A percentile compares a stretch with the other conserved stretches of the same genome.
Evolutionary conservation across 169 alveolate species (phyloP).

Genomic region (Plasmodium sp.): DNA sequence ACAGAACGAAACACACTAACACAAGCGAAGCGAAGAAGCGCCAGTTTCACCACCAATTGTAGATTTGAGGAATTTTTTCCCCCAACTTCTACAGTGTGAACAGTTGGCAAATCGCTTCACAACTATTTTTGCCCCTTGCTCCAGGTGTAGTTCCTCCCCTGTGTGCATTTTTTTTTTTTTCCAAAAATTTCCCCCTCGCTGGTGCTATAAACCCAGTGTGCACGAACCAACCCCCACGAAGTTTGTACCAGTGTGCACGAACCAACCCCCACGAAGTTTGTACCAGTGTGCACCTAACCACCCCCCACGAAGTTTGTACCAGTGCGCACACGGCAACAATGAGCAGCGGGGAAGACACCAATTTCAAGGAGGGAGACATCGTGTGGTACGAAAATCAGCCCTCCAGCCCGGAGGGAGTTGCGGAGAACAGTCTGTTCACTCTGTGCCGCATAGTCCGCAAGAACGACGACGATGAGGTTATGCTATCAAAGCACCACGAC

Average conservation of each 20-base stretch:
- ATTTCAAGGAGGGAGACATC: constrained; percentile 52
- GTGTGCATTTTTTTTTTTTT: neutral
- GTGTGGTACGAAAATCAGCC: constrained; percentile 49
- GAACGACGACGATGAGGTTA: constrained; percentile 19
- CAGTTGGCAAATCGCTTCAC: neutral
- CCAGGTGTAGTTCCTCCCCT: neutral
- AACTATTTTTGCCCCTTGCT: neutral
- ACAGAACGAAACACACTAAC: neutral
- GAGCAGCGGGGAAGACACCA: neutral
- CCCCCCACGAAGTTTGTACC: neutral
- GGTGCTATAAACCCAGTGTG: neutral
- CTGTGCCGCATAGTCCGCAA: constrained; percentile 31
- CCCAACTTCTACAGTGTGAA: neutral
- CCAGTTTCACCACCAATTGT: neutral
- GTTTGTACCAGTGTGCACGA: neutral
- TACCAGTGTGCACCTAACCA: neutral
- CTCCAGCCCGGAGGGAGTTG: neutral
- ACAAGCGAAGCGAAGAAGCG: neutral
- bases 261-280: neutral
- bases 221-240: neutral
- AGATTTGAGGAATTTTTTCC: neutral
- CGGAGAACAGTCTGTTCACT: neutral
- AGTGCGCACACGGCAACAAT: neutral
- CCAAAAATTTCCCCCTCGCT: neutral
- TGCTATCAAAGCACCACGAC: constrained; percentile 12